A percentile compares a stretch with the other conserved stretches of the same genome.
Evolutionary conservation across 805 yeast species (phyloP).

Genomic region (Ascoidea tarda): DNA sequence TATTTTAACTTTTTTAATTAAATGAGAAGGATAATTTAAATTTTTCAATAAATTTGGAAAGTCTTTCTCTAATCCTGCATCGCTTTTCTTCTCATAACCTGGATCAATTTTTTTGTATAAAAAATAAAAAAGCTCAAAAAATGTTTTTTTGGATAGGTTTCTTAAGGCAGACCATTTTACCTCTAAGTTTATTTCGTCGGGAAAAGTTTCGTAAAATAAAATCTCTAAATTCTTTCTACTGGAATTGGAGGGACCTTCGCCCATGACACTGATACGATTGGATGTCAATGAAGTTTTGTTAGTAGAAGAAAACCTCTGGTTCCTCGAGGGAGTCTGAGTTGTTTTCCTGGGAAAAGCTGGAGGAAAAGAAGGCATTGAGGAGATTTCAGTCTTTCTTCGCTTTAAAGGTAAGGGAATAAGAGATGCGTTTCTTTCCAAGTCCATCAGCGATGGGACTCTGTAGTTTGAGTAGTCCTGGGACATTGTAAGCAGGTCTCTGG

Average conservation of each 20-base stretch:
- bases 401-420: background rate
- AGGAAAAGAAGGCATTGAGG: background rate
- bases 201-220: no score
- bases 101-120: background rate
- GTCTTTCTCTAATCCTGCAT: background rate
- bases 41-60: no score
- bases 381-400: background rate
- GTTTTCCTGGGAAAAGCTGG: background rate
- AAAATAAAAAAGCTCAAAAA: no score
- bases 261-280: background rate
- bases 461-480: background rate
- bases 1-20: no score
- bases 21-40: background rate
- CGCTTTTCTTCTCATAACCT: background rate
- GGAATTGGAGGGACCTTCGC: no score
- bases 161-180: no score
- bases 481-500: background rate
- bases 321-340: background rate
- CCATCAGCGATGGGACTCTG: background rate
- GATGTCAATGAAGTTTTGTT: background rate
- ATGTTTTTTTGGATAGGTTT: background rate
- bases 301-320: background rate
- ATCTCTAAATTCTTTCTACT: no score
- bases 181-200: no score
- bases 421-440: background rate